phyloP scores from a whole-genome alignment of 371 early-diverging fungal genomes.

The Mucor ambiguus region DNA sequence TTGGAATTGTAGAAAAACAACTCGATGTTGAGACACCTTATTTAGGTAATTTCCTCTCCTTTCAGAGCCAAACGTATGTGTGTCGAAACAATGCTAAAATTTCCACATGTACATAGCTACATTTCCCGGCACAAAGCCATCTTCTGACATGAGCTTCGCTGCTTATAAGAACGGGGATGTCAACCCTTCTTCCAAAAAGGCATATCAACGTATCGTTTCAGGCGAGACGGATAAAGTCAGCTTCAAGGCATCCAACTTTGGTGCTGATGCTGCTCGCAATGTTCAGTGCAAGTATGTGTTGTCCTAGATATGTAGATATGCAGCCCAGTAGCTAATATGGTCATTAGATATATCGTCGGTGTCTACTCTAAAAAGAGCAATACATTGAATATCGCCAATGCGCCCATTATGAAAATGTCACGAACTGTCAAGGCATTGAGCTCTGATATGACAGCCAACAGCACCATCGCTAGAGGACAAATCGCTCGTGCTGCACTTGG shows the following conservation, averaged over 20 bases:
- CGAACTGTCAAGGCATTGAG: constrained; percentile 71
- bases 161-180: constrained; percentile 27
- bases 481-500: constrained; percentile 77
- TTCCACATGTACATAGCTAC: constrained; percentile 26
- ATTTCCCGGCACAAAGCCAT: constrained; percentile 48
- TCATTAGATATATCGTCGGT: constrained; percentile 74
- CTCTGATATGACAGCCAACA: neutral
- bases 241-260: constrained; percentile 72
- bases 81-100: neutral
- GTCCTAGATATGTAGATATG: neutral
- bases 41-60: constrained; percentile 27
- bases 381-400: constrained; percentile 64
- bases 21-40: constrained; percentile 32
- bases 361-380: constrained; percentile 69
- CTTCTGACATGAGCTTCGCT: constrained; percentile 34
- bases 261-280: constrained; percentile 48
- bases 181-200: constrained; percentile 19
- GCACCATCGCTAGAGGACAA: constrained; percentile 19
- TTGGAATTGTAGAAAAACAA: constrained; percentile 18
- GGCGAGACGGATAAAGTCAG: constrained; percentile 77
- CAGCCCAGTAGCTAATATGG: neutral
- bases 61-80: neutral
- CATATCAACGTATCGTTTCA: constrained; percentile 48
- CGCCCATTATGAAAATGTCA: constrained; percentile 67
- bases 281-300: constrained; percentile 55